phyloP scores from a whole-genome alignment of 768 basidiomycete genomes.

The Lepiota brunneoincarnata region DNA sequence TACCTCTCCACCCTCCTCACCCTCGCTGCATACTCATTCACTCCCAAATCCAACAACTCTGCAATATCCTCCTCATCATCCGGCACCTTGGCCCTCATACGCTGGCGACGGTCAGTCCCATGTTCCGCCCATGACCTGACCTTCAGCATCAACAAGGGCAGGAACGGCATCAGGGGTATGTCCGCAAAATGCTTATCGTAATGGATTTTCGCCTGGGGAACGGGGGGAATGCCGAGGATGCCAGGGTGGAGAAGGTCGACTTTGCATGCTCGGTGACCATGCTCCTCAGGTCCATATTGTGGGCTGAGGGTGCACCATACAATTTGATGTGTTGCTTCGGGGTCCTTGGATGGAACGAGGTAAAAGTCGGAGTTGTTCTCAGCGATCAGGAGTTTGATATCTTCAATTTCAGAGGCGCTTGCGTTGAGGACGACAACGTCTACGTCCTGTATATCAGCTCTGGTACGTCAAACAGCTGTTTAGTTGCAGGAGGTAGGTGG shows the following conservation, averaged over 20 bases:
- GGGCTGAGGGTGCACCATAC: constrained; percentile 33
- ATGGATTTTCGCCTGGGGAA: constrained; percentile 20
- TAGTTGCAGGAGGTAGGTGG: not conserved
- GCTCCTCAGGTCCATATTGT: not conserved
- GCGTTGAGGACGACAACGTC: constrained; percentile 42
- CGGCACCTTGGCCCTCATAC: constrained; percentile 35
- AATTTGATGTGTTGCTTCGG: constrained; percentile 36
- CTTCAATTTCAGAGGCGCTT: constrained; percentile 25
- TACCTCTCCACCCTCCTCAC: constrained; percentile 21
- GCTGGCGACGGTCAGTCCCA: constrained; percentile 22
- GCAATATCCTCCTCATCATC: constrained; percentile 40
- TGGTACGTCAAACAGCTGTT: constrained; percentile 7
- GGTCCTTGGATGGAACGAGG: constrained; percentile 34
- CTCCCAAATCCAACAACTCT: constrained; percentile 37
- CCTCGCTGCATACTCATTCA: constrained; percentile 19
- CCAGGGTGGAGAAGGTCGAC: constrained; percentile 35
- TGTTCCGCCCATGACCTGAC: constrained; percentile 43
- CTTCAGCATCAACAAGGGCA: constrained; percentile 38
- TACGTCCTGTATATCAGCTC: constrained; percentile 33
- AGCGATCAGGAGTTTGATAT: constrained; percentile 37
- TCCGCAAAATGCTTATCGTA: constrained; percentile 17
- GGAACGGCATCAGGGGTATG: constrained; percentile 37
- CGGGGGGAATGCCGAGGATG: constrained; percentile 29
- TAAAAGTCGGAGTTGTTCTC: constrained; percentile 30
- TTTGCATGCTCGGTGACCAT: constrained; percentile 26